Evolutionary conservation across 2,329 filamentous ascomycete species (phyloP).

Genomic region (Lachnellula subtilissima): DNA sequence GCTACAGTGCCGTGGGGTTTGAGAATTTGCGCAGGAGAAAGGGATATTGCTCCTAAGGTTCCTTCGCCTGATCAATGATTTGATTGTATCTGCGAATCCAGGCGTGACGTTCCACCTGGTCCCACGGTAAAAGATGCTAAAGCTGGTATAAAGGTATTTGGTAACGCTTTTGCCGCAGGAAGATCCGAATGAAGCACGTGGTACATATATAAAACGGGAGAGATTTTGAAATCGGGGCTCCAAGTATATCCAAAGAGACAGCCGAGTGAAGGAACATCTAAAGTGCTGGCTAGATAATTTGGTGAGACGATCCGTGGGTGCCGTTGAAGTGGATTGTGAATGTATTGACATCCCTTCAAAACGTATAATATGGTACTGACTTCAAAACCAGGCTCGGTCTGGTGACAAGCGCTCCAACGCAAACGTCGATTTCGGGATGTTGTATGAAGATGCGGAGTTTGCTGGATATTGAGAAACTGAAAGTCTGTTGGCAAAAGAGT

Average conservation of each 20-base stretch:
- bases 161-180: constrained; percentile 25
- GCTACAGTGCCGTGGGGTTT: constrained; percentile 47
- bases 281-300: constrained; percentile 21
- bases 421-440: constrained; percentile 39
- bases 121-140: constrained; percentile 35
- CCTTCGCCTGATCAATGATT: constrained; percentile 15
- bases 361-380: not conserved
- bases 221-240: constrained; percentile 13
- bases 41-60: constrained; percentile 30
- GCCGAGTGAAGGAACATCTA: constrained; percentile 14
- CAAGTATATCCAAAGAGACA: constrained; percentile 19
- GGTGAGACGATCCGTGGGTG: constrained; percentile 21
- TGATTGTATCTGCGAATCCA: constrained; percentile 30
- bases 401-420: constrained; percentile 36
- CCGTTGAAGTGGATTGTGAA: constrained; percentile 32
- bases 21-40: constrained; percentile 42
- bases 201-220: constrained; percentile 23
- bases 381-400: constrained; percentile 21
- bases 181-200: constrained; percentile 21
- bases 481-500: constrained; percentile 23
- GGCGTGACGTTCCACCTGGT: constrained; percentile 38
- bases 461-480: constrained; percentile 24
- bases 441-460: constrained; percentile 28
- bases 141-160: constrained; percentile 27
- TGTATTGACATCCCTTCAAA: constrained; percentile 7